Percentiles rank a stretch among this genome's conserved stretches.
phyloP scores from a whole-genome alignment of 768 basidiomycete genomes.

The Mycena latifolia region DNA sequence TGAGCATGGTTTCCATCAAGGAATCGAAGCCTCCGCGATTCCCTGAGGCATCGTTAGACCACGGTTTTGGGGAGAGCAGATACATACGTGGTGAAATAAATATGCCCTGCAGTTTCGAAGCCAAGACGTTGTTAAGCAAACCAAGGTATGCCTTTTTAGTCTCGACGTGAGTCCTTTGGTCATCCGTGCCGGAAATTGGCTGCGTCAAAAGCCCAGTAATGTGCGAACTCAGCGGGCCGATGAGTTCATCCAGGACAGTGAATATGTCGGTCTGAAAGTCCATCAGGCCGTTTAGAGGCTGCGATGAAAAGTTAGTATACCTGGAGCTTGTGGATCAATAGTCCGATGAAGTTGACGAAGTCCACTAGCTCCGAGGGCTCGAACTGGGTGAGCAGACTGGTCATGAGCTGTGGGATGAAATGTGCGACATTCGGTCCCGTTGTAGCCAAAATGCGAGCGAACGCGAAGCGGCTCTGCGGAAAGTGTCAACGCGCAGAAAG shows the following conservation, averaged over 20 bases:
- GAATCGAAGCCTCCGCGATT: constrained; percentile 75
- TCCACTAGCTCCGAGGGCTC: constrained; percentile 94
- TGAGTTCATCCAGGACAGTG: constrained; percentile 89
- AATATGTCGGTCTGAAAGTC: constrained; percentile 82
- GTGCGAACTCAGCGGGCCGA: constrained; percentile 88
- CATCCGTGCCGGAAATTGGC: constrained; percentile 90
- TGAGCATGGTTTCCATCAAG: constrained; percentile 80
- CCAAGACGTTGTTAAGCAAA: constrained; percentile 85
- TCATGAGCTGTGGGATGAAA: constrained; percentile 91
- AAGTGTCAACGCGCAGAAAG: constrained; percentile 19
- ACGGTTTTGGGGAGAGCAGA: neutral
- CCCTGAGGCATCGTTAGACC: constrained; percentile 39
- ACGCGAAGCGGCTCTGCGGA: constrained; percentile 88
- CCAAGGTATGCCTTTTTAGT: constrained; percentile 92
- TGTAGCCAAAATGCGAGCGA: constrained; percentile 91
- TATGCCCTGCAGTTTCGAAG: constrained; percentile 83
- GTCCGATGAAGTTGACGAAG: constrained; percentile 94
- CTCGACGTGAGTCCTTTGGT: constrained; percentile 79
- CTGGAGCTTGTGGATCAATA: constrained; percentile 92
- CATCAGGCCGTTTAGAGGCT: constrained; percentile 3
- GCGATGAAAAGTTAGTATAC: constrained; percentile 52
- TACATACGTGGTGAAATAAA: constrained; percentile 90
- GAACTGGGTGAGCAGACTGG: constrained; percentile 90
- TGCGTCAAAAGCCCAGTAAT: constrained; percentile 85
- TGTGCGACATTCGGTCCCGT: constrained; percentile 89